Base-by-base conservation (phyloP, 495 filamentous ascomycete genomes). In the Penicillium cosmopolitanum region DNA sequence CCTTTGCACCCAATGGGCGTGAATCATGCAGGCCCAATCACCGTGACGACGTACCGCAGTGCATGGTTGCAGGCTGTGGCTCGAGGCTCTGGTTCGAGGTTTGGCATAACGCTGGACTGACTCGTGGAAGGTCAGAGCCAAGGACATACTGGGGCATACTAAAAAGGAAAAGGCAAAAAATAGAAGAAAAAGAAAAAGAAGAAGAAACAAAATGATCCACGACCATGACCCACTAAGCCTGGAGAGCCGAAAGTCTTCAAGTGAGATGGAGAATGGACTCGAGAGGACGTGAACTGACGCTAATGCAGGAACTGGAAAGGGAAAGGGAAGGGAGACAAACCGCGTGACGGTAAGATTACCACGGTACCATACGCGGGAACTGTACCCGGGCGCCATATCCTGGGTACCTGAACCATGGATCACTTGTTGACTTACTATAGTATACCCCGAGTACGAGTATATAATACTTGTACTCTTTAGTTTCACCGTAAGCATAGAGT, bases 301-400 rank as follows among this genome's bases (percentile, higher is more conserved):
- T 78, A 78, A 78, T 76, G 75, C 75, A 78, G 75, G 75, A 76
- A 78, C 75, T 76, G 65, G 58, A 56, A 59, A 66, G 66, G 57
- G 35, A 23, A 23, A 21, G 3, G 23, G 23, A 23, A 23, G 23
- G 23, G 23, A 23, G 23, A 23, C 23, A 23, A 23, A 59, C 61
- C 51, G 57, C 46, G 58, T 23, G 46, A 48, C 10, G 25, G 8
- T 12, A 38, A 38, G 0, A 12, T 13, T 38, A 38, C 36, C 36
- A 38, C 19, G 36, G 16, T 18, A 44, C 42, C 16, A 44, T 44
- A 44, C 42, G 16, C 16, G 42, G n/a, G 12, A 44, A 16, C 36
- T 18, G n/a, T 9, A 6, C 42, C 42, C 13, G 15, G 12, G 36
- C 11, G 10, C 15, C 42, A n/a, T 19, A 19, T n/a, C 38, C 48